Base-by-base conservation (phyloP, 805 yeast genomes). In the Kazachstania psychrophila region DNA sequence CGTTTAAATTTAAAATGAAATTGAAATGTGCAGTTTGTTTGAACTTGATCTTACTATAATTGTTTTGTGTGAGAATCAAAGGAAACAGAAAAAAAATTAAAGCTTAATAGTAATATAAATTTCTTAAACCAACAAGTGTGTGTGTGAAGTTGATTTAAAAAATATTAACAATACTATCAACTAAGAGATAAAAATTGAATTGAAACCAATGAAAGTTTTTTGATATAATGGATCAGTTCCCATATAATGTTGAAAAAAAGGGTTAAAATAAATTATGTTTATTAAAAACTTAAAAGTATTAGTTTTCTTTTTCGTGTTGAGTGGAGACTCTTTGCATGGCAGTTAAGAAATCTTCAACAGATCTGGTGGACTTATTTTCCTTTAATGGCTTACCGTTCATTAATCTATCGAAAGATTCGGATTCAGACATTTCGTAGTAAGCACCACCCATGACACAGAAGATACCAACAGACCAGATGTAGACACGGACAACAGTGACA, bases 401-500 rank as follows among this genome's bases (percentile, higher is more conserved):
- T 64, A 80, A 65, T 72, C 79, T 75, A 70, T 82, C 94, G 60
- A 82, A 82, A 45, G 77, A 73, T 58, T 75, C 78, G 43, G 89
- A 81, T 56, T 69, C 76, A 47, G 89, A 75, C 95, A 87, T 83
- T 65, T 83, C 63, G 80, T 82, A 88, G 83, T 87, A 87, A 60
- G 89, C 84, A 75, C 95, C 96, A 66, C 95, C 95, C 73, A 86
- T 68, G 68, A 79, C 76, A 75, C 95, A 87, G 89, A 87, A 87
- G 68, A 83, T 80, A 76, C 96, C 96, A 72, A 87, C 81, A 46
- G 96, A 86, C 85, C 84, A 86, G 62, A 87, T 69, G 92, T 92
- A 87, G 68, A 82, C 77, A 75, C 95, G 81, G 64, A 80, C 88
- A 62, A 87, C 94, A 40, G 96, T 79, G 54, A 87, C 95, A 53